Evolutionary conservation across 2,329 filamentous ascomycete species (phyloP).

Genomic region (Ampelomyces quisqualis): DNA sequence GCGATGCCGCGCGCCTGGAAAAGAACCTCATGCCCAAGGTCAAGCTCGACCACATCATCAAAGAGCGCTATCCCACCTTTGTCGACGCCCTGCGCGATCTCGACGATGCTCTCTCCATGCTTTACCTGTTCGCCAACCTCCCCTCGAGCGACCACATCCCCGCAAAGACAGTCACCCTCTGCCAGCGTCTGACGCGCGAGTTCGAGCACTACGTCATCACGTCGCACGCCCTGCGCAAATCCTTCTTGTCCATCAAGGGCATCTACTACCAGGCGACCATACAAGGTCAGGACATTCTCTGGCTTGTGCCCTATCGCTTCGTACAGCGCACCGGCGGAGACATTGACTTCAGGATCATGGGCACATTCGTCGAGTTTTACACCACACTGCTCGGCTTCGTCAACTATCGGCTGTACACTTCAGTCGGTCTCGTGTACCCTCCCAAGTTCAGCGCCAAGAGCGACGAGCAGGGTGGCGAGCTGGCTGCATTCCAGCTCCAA

Average conservation of each 20-base stretch:
- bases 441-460: slow-evolving; percentile 86
- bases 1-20: slow-evolving; percentile 85
- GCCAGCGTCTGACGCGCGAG: slow-evolving; percentile 88
- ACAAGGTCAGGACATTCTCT: slow-evolving; percentile 93
- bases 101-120: slow-evolving; percentile 93
- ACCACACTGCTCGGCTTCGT: slow-evolving; percentile 93
- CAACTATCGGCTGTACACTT: slow-evolving; percentile 92
- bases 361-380: slow-evolving; percentile 98
- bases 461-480: slow-evolving; percentile 85
- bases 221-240: slow-evolving; percentile 88
- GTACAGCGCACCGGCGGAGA: slow-evolving; percentile 92
- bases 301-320: slow-evolving; percentile 97
- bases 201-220: slow-evolving; percentile 98
- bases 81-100: slow-evolving; percentile 90
- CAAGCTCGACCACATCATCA: slow-evolving; percentile 93
- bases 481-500: slow-evolving; percentile 88
- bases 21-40: slow-evolving; percentile 87
- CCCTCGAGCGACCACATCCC: slow-evolving; percentile 87
- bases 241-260: slow-evolving; percentile 97
- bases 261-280: slow-evolving; percentile 99
- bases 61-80: slow-evolving; percentile 97
- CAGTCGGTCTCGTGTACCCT: slow-evolving; percentile 88
- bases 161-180: slow-evolving; percentile 91
- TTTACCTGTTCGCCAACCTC: slow-evolving; percentile 96
- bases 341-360: slow-evolving; percentile 98